These are phyloP conservation scores for Calonectria montana DNA, from an alignment of 2,329 filamentous ascomycete genomes.

Conservation along the genomic window DNA sequence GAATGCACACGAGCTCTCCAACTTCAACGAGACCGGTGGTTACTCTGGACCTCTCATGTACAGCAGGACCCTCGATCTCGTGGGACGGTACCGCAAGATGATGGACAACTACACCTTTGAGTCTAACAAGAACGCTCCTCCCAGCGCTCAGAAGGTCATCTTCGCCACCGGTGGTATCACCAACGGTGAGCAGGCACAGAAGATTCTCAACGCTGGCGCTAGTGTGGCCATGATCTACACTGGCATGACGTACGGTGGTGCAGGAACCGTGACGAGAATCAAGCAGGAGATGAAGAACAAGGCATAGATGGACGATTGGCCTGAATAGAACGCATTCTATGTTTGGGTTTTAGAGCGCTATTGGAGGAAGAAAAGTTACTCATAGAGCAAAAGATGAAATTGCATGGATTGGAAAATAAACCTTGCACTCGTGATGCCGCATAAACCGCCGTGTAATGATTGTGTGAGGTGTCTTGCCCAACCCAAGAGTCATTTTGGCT, in stretches of 20 bases:
- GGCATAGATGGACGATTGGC: constrained; percentile 39
- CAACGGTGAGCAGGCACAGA: constrained; percentile 83
- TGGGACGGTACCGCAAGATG: constrained; percentile 80
- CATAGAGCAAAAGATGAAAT: not conserved
- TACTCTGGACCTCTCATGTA: constrained; percentile 94
- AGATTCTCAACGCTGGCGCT: constrained; percentile 88
- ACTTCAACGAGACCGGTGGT: constrained; percentile 83
- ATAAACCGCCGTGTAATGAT: not conserved
- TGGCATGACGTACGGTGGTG: constrained; percentile 72
- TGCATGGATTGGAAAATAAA: not conserved
- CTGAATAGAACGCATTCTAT: constrained; percentile 13
- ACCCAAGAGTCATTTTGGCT: too few species aligned
- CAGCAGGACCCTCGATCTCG: constrained; percentile 80
- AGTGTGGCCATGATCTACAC: constrained; percentile 95
- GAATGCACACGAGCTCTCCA: constrained; percentile 72
- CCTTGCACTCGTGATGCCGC: not conserved
- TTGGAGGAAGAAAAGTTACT: constrained; percentile 4
- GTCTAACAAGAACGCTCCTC: constrained; percentile 45
- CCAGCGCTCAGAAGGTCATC: constrained; percentile 76
- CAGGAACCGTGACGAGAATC: constrained; percentile 73
- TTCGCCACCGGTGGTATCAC: constrained; percentile 96
- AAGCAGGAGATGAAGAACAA: constrained; percentile 70
- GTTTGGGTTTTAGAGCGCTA: constrained; percentile 4
- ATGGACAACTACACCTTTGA: constrained; percentile 63
- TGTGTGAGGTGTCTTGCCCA: not conserved